These are phyloP conservation scores for Arthrinium puccinioides DNA, from an alignment of 2,329 filamentous ascomycete species.

Conservation along the genomic window DNA sequence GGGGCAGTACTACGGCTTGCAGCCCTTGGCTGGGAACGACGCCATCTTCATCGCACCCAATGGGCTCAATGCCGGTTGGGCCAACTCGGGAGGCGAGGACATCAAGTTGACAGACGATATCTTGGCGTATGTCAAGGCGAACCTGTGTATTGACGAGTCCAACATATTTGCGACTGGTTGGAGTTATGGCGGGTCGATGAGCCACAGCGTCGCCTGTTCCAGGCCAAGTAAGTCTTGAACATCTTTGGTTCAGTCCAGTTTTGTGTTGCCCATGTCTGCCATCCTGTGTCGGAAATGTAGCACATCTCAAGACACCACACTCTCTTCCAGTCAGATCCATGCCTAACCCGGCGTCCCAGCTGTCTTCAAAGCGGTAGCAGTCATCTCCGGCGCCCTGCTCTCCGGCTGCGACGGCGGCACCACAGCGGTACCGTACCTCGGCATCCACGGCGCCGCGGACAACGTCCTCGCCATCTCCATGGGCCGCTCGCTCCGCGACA, in stretches of 20 bases:
- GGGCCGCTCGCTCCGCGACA: constrained; percentile 28
- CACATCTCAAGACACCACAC: neutral
- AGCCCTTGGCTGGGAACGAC: constrained; percentile 23
- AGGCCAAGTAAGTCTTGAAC: constrained; percentile 17
- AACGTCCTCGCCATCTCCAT: constrained; percentile 24
- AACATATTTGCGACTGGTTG: constrained; percentile 36
- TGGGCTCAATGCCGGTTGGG: constrained; percentile 33
- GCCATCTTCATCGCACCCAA: constrained; percentile 37
- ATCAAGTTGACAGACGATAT: constrained; percentile 31
- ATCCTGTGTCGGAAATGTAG: too few species aligned
- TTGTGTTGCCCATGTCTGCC: too few species aligned
- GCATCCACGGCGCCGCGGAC: constrained; percentile 30
- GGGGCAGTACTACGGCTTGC: constrained; percentile 31
- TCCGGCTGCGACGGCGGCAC: constrained; percentile 29
- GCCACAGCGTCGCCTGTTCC: constrained; percentile 32
- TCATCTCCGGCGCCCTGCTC: constrained; percentile 23
- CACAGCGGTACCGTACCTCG: constrained; percentile 30
- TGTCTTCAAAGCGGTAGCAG: constrained; percentile 29
- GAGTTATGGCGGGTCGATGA: constrained; percentile 36
- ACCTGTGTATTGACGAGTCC: constrained; percentile 33
- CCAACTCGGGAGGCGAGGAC: constrained; percentile 32
- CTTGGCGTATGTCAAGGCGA: constrained; percentile 25
- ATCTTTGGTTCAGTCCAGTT: neutral
- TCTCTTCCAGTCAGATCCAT: constrained; percentile 3
- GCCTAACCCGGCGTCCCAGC: too few species aligned